Conservation (phyloP, 495 filamentous ascomycete genomes). For the Lophiostoma macrostomum region DNA sequence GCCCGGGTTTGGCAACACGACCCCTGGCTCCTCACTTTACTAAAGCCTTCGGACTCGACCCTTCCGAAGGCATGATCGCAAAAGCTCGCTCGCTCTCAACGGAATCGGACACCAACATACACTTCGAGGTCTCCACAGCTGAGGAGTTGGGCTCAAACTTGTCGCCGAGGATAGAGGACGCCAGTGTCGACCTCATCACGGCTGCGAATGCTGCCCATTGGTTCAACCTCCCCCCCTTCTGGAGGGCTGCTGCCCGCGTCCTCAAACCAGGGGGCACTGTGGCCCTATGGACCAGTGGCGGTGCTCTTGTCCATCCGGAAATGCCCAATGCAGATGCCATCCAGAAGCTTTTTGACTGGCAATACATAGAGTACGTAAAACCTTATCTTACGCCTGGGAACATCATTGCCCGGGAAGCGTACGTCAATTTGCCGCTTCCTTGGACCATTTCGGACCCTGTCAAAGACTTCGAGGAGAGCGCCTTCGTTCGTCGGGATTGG, state of each 20-base stretch:
- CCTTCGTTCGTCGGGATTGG: conserved; percentile 48
- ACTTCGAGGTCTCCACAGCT: conserved; percentile 46
- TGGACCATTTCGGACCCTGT: conserved; percentile 46
- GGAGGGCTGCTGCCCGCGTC: conserved; percentile 54
- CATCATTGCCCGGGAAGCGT: conserved; percentile 38
- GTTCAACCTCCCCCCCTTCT: conserved; percentile 62
- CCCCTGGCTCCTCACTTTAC: conserved; percentile 45
- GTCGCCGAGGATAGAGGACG: conserved; percentile 15
- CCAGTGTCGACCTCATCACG: conserved; percentile 52
- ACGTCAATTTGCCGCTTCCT: conserved; percentile 49
- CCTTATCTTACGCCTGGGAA: conserved; percentile 45
- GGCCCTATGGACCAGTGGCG: conserved; percentile 48
- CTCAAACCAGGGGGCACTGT: conserved; percentile 57
- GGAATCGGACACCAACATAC: conserved; percentile 37
- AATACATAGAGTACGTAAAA: conserved; percentile 37
- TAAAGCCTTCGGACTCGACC: conserved; percentile 53
- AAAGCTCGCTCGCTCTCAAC: conserved; percentile 42
- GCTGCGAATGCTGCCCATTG: conserved; percentile 56
- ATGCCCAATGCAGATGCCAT: conserved; percentile 40
- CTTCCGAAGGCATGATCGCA: conserved; percentile 53
- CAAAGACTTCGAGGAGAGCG: conserved; percentile 42
- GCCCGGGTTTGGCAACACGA: conserved; percentile 49
- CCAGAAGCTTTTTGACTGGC: conserved; percentile 36
- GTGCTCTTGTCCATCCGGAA: conserved; percentile 25
- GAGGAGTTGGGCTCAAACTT: conserved; percentile 42